phyloP scores from a whole-genome alignment of 768 basidiomycete genomes.

The Phanerodontia chrysosporium region DNA sequence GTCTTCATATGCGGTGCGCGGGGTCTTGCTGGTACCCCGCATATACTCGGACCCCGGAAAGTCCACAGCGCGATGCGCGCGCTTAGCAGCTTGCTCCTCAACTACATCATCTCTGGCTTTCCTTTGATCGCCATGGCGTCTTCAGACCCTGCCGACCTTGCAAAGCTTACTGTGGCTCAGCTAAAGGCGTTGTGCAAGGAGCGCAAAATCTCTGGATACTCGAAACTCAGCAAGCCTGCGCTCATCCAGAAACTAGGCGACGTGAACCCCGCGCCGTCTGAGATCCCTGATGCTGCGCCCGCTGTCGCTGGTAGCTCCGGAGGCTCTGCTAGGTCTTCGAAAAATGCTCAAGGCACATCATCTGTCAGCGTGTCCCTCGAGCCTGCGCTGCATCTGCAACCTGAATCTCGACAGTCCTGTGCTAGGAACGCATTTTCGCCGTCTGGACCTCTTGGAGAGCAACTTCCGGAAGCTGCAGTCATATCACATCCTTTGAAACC shows the following conservation, averaged over 20 bases:
- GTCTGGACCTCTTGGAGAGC: too few relatives aligned
- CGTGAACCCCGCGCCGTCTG: background rate
- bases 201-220: conserved; percentile 55
- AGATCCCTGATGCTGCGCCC: too few relatives aligned
- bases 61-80: background rate
- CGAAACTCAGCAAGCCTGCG: conserved; percentile 57
- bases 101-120: background rate
- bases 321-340: too few relatives aligned
- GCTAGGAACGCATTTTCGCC: too few relatives aligned
- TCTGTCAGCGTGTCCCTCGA: too few relatives aligned
- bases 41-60: background rate
- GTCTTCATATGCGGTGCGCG: too few relatives aligned
- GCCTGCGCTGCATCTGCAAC: too few relatives aligned
- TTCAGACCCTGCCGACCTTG: background rate
- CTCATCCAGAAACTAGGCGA: conserved; percentile 46
- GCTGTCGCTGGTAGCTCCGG: too few relatives aligned
- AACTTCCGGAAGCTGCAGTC: too few relatives aligned
- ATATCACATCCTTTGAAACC: too few relatives aligned
- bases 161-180: conserved; percentile 46
- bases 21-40: background rate
- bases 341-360: too few relatives aligned
- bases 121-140: background rate
- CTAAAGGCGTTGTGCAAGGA: conserved; percentile 70
- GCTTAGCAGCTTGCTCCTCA: background rate
- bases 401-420: too few relatives aligned